A percentile compares a stretch with the other conserved stretches of the same genome.
Conservation (phyloP, 1,284 basidiomycete species). For the Cutaneotrichosporon sp. region DNA sequence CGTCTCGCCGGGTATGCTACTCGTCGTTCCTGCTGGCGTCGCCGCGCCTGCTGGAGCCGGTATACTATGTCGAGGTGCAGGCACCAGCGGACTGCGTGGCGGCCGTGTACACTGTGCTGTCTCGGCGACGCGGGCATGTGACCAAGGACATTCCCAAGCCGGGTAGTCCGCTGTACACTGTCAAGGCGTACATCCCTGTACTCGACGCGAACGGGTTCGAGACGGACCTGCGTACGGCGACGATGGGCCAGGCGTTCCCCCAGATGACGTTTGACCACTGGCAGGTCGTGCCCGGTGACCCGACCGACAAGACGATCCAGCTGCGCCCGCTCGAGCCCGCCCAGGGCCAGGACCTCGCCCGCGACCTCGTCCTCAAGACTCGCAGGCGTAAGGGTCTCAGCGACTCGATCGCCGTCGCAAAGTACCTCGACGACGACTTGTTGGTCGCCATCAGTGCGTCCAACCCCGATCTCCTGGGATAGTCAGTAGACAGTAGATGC, state of each 20-base stretch:
- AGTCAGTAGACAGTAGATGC: constrained; percentile 8
- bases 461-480: constrained; percentile 77
- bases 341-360: constrained; percentile 81
- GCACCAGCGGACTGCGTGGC: constrained; percentile 98
- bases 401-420: constrained; percentile 87
- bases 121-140: constrained; percentile 92
- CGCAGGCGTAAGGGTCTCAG: constrained; percentile 90
- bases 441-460: constrained; percentile 76
- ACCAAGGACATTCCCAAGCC: constrained; percentile 96
- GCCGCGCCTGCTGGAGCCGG: constrained; percentile 88
- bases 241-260: constrained; percentile 96
- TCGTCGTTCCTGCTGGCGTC: constrained; percentile 98
- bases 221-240: constrained; percentile 93
- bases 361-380: constrained; percentile 94
- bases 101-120: constrained; percentile 94
- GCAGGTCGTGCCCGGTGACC: constrained; percentile 97
- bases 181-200: constrained; percentile 94
- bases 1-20: constrained; percentile 92
- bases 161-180: constrained; percentile 92
- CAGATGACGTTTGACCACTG: constrained; percentile 96
- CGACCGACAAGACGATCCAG: constrained; percentile 91
- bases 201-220: constrained; percentile 99
- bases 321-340: constrained; percentile 94
- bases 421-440: constrained; percentile 83
- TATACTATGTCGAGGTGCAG: constrained; percentile 97